Conservation (phyloP, 1,284 basidiomycete species). For the Albatrellus sp. region DNA sequence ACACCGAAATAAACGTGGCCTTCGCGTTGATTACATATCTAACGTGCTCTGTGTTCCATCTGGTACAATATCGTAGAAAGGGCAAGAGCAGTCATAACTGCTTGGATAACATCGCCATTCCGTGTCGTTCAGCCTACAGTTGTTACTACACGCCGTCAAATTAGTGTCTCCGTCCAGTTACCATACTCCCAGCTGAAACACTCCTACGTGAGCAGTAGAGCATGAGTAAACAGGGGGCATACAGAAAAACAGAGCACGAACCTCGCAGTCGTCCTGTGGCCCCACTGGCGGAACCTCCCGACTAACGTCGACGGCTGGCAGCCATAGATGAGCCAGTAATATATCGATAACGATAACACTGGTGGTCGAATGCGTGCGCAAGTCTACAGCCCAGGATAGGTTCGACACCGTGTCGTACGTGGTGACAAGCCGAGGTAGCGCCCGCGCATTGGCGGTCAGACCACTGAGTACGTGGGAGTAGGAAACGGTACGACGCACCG, state of each 20-base stretch:
- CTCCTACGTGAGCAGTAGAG: neutral
- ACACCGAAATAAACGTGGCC: no score
- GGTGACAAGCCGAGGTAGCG: constrained; percentile 59
- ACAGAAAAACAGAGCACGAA: constrained; percentile 12
- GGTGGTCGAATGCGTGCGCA: constrained; percentile 75
- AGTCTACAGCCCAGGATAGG: constrained; percentile 74
- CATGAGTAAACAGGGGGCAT: neutral
- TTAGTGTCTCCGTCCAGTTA: neutral
- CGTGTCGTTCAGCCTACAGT: no score
- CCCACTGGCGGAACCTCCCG: constrained; percentile 14
- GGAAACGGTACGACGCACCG: constrained; percentile 25
- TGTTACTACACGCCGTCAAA: no score
- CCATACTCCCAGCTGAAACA: constrained; percentile 1
- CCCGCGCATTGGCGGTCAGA: constrained; percentile 55
- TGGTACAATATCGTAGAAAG: no score
- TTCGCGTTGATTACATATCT: no score
- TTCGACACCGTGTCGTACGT: constrained; percentile 80
- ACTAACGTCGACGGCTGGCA: constrained; percentile 15
- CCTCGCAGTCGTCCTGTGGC: constrained; percentile 26
- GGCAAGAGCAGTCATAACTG: no score
- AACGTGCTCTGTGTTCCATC: no score
- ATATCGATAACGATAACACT: constrained; percentile 73
- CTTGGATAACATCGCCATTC: no score
- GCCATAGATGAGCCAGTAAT: constrained; percentile 64
- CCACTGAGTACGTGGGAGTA: neutral